Evolutionary conservation across 192 early-diverging fungal species (phyloP).

Genomic region (Phlyctochytrium bullatum): DNA sequence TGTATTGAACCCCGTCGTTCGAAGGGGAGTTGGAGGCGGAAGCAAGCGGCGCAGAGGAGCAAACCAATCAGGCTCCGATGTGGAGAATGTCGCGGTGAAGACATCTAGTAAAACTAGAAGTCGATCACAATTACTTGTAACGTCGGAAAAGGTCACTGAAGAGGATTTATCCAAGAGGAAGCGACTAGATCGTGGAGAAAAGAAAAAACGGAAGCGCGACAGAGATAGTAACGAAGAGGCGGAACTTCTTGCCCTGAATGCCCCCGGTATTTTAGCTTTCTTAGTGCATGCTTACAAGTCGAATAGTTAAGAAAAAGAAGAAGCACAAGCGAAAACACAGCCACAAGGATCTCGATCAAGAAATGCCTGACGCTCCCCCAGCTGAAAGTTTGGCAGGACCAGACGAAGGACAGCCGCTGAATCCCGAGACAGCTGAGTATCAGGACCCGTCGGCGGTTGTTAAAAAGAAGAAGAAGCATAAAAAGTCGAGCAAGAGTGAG

Average conservation of each 20-base stretch:
- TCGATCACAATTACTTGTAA: neutral
- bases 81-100: constrained; percentile 13
- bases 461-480: constrained; percentile 7
- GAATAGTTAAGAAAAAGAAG: constrained; percentile 29
- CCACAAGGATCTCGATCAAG: constrained; percentile 10
- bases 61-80: constrained; percentile 5
- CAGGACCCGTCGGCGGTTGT: neutral
- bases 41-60: constrained; percentile 1
- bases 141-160: constrained; percentile 12
- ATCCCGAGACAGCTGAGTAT: constrained; percentile 9
- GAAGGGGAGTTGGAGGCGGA: constrained; percentile 8
- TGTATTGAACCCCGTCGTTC: constrained; percentile 30
- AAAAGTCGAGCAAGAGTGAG: neutral
- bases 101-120: neutral
- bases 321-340: constrained; percentile 31
- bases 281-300: neutral
- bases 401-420: constrained; percentile 10
- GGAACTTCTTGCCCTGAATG: neutral
- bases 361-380: neutral
- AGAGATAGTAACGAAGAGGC: neutral
- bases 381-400: neutral
- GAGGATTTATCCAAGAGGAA: constrained; percentile 24
- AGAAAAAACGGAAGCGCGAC: neutral
- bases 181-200: neutral
- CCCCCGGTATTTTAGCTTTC: neutral